A percentile compares a stretch with the other conserved stretches of the same genome.
phyloP scores from a whole-genome alignment of 805 yeast species.

The Pichia gijzeniarum region DNA sequence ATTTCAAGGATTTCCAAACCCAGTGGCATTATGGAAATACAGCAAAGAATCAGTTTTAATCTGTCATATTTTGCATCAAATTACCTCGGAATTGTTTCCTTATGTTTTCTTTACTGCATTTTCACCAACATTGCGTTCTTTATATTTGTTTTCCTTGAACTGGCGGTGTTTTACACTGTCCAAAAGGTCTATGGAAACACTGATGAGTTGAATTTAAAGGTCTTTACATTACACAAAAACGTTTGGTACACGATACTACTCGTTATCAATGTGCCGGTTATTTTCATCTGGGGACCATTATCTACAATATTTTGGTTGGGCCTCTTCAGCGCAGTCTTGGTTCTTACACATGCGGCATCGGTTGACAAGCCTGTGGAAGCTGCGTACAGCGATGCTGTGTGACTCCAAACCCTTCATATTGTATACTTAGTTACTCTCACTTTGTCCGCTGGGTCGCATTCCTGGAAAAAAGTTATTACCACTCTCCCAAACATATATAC shows the following conservation, averaged over 20 bases:
- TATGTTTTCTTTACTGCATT: conserved; percentile 70
- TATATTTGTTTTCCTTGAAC: conserved; percentile 55
- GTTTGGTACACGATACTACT: conserved; percentile 81
- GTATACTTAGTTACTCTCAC: no score
- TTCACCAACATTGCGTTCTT: conserved; percentile 76
- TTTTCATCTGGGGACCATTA: conserved; percentile 79
- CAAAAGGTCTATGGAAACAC: conserved; percentile 27
- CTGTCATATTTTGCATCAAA: conserved; percentile 81
- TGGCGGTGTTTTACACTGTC: conserved; percentile 38
- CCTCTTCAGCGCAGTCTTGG: conserved; percentile 74
- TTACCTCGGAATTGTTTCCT: conserved; percentile 62
- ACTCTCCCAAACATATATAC: no score
- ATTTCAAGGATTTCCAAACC: conserved; percentile 81
- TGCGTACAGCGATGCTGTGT: conserved; percentile 69
- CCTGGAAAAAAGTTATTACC: no score
- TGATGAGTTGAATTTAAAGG: conserved; percentile 25
- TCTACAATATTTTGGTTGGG: conserved; percentile 87
- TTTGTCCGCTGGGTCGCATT: neutral
- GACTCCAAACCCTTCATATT: no score
- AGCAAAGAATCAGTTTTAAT: conserved; percentile 77
- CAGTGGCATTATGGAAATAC: conserved; percentile 71
- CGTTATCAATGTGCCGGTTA: conserved; percentile 46
- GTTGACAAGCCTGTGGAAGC: conserved; percentile 95
- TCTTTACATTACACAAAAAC: conserved; percentile 64
- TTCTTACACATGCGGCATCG: conserved; percentile 80